Percentiles rank a stretch among this genome's conserved stretches.
Conservation (phyloP, 495 filamentous ascomycete genomes). For the Cenococcum geophilum region DNA sequence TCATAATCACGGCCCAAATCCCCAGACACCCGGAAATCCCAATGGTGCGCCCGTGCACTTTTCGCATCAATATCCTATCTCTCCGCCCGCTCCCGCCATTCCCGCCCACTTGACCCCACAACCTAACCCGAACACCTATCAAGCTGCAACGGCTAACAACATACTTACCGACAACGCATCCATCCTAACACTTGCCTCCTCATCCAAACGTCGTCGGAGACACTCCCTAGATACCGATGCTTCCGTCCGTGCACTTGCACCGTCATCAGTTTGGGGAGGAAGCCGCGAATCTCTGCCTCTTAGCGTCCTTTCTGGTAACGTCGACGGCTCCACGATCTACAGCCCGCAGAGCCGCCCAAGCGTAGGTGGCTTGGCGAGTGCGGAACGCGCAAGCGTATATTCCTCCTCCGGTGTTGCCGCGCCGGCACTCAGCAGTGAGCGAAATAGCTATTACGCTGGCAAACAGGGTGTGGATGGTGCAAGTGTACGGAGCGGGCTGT, state of each 20-base stretch:
- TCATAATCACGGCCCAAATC: conserved; percentile 8
- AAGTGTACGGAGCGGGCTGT: conserved; percentile 69
- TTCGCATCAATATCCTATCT: conserved; percentile 80
- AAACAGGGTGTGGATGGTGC: conserved; percentile 65
- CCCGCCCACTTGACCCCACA: conserved; percentile 67
- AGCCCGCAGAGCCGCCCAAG: conserved; percentile 45
- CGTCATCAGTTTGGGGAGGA: conserved; percentile 86
- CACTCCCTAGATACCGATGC: conserved; percentile 91
- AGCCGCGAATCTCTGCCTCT: conserved; percentile 82
- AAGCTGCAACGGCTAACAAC: conserved; percentile 83
- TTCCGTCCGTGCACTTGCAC: conserved; percentile 84
- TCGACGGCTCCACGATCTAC: conserved; percentile 42
- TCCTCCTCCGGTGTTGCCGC: conserved; percentile 63
- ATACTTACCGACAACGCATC: conserved; percentile 90
- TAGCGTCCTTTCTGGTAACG: conserved; percentile 75
- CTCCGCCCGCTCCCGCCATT: conserved; percentile 65
- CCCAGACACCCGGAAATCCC: conserved; percentile 36
- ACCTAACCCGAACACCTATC: conserved; percentile 73
- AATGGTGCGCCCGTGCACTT: conserved; percentile 55
- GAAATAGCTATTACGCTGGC: conserved; percentile 71
- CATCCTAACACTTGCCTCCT: conserved; percentile 92
- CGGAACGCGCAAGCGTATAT: conserved; percentile 81
- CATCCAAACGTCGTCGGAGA: conserved; percentile 80
- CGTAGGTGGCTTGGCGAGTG: conserved; percentile 56
- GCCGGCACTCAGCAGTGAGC: conserved; percentile 60